Conservation (phyloP, 1,284 basidiomycete genomes). For the Trametes polyzona region DNA sequence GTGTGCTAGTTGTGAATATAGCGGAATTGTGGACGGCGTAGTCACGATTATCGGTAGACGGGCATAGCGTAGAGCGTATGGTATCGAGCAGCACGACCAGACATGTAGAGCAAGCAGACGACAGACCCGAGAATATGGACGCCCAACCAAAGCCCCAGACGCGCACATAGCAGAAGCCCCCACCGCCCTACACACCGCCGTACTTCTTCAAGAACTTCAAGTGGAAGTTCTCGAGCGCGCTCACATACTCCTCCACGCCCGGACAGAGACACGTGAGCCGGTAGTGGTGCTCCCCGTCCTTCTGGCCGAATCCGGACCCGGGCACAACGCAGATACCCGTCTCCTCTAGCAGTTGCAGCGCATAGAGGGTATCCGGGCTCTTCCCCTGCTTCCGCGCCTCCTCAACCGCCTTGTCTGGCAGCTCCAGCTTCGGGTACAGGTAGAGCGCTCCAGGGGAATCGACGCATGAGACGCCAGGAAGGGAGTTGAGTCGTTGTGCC, state of each 20-base stretch:
- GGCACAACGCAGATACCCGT: conserved; percentile 95
- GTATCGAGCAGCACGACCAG: background rate
- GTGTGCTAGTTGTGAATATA: no score
- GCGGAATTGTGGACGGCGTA: no score
- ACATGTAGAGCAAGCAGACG: background rate
- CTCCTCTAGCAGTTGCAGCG: conserved; percentile 79
- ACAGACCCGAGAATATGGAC: background rate
- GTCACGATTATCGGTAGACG: background rate
- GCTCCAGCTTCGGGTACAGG: conserved; percentile 78
- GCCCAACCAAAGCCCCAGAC: background rate
- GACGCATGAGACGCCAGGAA: conserved; percentile 86
- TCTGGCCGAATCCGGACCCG: conserved; percentile 92
- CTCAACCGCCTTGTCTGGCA: conserved; percentile 73
- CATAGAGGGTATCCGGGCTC: conserved; percentile 87
- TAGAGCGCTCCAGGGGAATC: conserved; percentile 90
- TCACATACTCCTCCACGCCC: conserved; percentile 89
- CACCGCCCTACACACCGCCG: conserved; percentile 20
- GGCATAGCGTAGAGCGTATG: background rate
- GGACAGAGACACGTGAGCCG: conserved; percentile 88
- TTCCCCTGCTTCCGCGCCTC: conserved; percentile 76
- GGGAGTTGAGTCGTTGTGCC: conserved; percentile 73
- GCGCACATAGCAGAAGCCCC: background rate
- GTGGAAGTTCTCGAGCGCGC: conserved; percentile 87
- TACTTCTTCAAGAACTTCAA: conserved; percentile 76
- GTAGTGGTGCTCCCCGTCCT: conserved; percentile 86